These are phyloP conservation scores for Eucalyptus sideroxylon DNA, from an alignment of 345 rosid species.

Conservation along the genomic window DNA sequence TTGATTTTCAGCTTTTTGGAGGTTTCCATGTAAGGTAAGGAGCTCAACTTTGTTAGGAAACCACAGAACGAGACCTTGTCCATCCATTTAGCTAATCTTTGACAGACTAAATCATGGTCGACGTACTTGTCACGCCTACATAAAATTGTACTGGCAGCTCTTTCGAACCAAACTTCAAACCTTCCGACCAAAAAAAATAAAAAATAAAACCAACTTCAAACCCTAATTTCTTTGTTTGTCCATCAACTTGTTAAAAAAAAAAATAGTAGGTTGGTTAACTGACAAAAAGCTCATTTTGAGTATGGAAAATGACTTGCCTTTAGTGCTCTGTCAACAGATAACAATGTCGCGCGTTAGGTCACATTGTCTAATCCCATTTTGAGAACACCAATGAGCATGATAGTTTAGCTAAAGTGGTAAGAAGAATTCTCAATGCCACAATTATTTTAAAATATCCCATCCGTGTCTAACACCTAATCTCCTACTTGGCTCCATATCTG, in stretches of 20 bases:
- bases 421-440: neutral
- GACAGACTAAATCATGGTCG: neutral
- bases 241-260: neutral
- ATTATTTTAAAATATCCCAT: neutral
- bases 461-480: neutral
- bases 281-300: neutral
- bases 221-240: neutral
- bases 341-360: neutral
- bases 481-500: neutral
- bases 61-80: neutral
- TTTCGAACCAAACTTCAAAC: neutral
- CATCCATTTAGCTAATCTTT: neutral
- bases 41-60: neutral
- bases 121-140: neutral
- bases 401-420: neutral
- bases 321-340: neutral
- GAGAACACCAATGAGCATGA: neutral
- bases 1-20: neutral
- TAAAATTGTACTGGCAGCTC: neutral
- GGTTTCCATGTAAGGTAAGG: neutral
- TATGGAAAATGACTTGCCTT: neutral
- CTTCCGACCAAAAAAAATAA: too few species aligned
- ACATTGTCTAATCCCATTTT: neutral
- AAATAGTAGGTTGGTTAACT: neutral
- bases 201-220: neutral